Base-by-base conservation (phyloP, 306 rosid species). In the Canavalia gladiata region DNA sequence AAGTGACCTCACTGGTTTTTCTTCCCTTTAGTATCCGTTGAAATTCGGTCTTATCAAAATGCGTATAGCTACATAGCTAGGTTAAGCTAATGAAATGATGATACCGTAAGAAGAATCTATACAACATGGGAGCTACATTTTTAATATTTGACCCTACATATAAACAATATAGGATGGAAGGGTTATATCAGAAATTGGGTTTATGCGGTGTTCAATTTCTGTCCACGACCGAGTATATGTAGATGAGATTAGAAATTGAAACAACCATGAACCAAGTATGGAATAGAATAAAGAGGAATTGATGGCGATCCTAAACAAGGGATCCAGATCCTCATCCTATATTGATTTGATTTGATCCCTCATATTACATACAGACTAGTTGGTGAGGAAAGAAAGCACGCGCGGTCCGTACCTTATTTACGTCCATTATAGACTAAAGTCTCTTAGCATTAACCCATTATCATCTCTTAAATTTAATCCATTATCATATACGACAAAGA, bases 1-100 rank as follows among this genome's bases (percentile, higher is more conserved):
- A 35, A 54, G 67, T 33, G 10, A 54, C 18, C 65, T 41, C 35
- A 30, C 57, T 41, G 28, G 57, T 8, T 30, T 55, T 13, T 66
- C 28, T 60, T 7, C 35, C 35, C 9, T 2, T 18, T 8, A 66
- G 8, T 58, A 81, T 51, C 59, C 75, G 86, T 82, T 76, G 86
- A 82, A 82, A 69, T 59, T 50, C 3, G 51, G 86, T 76, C 86
- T 33, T 59, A 59, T 82, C 86, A 75, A 68, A 47, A 34, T 34
- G 62, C 12, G 59, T 51, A 50, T 50, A 8, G 74, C 62, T 74
- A 60, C 50, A 25, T 41, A 51, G 31, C 45, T 67, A 56, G 56
- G 7, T 30, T 47, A 39, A 67, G 67, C 72, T 63, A 81, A 52
- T 28, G 70, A 67, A 69, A 68, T 82, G 72, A 82, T 82, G 71